A percentile compares a stretch with the other conserved stretches of the same genome.
phyloP scores from a whole-genome alignment of 2,329 filamentous ascomycete species.

The Sordariomycetes sp. region DNA sequence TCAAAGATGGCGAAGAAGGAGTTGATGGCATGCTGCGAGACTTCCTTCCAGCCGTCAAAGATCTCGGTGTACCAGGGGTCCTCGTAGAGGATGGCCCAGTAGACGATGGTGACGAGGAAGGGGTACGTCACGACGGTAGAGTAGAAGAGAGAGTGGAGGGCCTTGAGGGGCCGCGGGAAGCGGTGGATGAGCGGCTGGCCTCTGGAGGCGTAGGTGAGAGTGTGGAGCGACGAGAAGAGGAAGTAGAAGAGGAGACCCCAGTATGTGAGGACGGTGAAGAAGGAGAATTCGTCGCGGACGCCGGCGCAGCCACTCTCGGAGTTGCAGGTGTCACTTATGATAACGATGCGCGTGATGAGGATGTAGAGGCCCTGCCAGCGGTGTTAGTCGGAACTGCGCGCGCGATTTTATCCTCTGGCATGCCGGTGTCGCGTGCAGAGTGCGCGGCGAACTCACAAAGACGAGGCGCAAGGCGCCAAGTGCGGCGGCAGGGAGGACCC shows the following conservation, averaged over 20 bases:
- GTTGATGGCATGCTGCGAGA: slow-evolving; percentile 67
- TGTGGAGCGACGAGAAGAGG: slow-evolving; percentile 53
- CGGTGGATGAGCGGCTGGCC: slow-evolving; percentile 41
- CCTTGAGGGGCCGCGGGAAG: slow-evolving; percentile 48
- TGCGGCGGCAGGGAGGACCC: slow-evolving; percentile 55
- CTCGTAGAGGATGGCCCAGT: slow-evolving; percentile 49
- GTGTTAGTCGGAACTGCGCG: background rate
- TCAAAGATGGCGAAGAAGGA: slow-evolving; percentile 63
- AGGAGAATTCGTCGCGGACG: slow-evolving; percentile 54
- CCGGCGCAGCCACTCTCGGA: slow-evolving; percentile 24
- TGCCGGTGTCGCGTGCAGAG: background rate
- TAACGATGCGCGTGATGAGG: slow-evolving; percentile 56
- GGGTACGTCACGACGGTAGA: slow-evolving; percentile 50
- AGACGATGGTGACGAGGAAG: slow-evolving; percentile 58
- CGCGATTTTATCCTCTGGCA: background rate
- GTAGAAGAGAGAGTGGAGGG: slow-evolving; percentile 52
- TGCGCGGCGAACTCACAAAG: slow-evolving; percentile 26
- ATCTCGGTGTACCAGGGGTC: slow-evolving; percentile 32
- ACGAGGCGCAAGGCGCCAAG: slow-evolving; percentile 44
- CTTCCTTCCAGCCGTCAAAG: slow-evolving; percentile 50
- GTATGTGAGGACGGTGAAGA: slow-evolving; percentile 71
- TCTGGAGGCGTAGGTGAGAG: slow-evolving; percentile 46
- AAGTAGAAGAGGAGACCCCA: slow-evolving; percentile 78
- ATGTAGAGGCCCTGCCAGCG: slow-evolving; percentile 45
- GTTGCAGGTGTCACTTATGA: slow-evolving; percentile 46